Evolutionary conservation across 257 asterid genomes (phyloP), one percentile per base, ranked within the genome.

Genomic region (Plantago major): DNA sequence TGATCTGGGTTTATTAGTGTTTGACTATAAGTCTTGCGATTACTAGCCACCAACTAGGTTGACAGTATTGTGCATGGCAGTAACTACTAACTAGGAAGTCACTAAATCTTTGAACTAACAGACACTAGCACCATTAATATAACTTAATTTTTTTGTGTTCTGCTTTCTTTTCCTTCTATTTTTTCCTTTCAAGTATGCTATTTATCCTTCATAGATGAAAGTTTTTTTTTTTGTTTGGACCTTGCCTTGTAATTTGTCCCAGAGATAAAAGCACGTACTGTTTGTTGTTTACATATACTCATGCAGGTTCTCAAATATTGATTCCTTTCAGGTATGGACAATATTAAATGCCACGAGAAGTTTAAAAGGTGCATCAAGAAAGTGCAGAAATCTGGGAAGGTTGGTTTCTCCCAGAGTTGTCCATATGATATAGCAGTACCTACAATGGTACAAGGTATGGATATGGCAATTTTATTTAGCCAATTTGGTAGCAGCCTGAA

Each of bases 401-500:
- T 44, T 9, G 95, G 98, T 30, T 90, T 90, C 62, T 81, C 96
- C 7, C 72, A 74, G 45, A 71, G 67, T 45, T 90, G 98, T 51
- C 82, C 92, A 0, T 88, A 85, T 58, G 87, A 76, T 61, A 79
- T 75, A 55, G 92, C 87, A 12, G 86, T 91, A 66, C 95, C 96
- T 56, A 88, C 96, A 63, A 85, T 91, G 98, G 55, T 59, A 14
- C 86, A 82, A 58, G 95, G 98, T 42, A 91, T 91, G 98, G 92
- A 88, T 72, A 73, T 84, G 81, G 95, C 94, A 8, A 88, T 91
- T 68, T 38, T 88, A 71, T 76, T 88, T 54, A 88, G 96, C 62
- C 92, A 82, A 71, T 75, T 87, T 37, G 90, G 91, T 13, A 59
- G 69, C 77, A 67, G 26, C 26, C 26, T 83, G 11, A 81, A 69